A percentile compares a stretch with the other conserved stretches of the same genome.
phyloP scores from a whole-genome alignment of 768 basidiomycete genomes.

The Auriscalpium vulgare region DNA sequence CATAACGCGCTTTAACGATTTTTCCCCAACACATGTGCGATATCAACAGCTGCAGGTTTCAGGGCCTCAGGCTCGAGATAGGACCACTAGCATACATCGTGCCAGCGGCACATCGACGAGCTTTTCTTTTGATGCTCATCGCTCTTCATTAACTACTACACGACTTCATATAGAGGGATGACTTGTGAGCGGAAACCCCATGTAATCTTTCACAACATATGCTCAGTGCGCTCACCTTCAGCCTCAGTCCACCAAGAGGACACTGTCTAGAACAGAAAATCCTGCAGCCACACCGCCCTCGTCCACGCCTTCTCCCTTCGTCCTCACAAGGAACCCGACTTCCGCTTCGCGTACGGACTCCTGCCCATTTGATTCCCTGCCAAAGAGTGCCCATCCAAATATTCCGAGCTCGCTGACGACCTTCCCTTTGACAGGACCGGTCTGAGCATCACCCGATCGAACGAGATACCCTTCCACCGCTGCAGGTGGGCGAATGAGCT shows the following conservation, averaged over 20 bases:
- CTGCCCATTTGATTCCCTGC: conserved; percentile 22
- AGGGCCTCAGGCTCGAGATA: no score
- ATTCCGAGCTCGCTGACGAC: conserved; percentile 89
- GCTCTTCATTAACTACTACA: no score
- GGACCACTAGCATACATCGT: no score
- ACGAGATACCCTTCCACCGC: conserved; percentile 68
- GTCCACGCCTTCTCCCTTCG: conserved; percentile 84
- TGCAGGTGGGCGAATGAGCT: conserved; percentile 74
- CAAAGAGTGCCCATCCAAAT: conserved; percentile 84
- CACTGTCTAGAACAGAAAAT: conserved; percentile 35
- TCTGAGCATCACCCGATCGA: conserved; percentile 46
- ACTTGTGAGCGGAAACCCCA: no score
- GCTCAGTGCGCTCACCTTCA: neutral
- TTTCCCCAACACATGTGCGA: no score
- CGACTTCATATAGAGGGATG: no score
- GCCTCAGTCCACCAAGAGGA: conserved; percentile 29
- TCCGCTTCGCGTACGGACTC: conserved; percentile 47
- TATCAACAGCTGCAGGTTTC: no score
- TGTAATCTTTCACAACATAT: no score
- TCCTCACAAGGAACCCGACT: conserved; percentile 80
- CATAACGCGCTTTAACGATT: no score
- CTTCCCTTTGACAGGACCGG: conserved; percentile 46
- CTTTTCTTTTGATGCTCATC: no score
- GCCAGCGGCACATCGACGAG: no score
- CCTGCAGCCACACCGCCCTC: conserved; percentile 77